These are phyloP conservation scores for Xylaria sp. DNA, from an alignment of 2,329 filamentous ascomycete species.

Conservation along the genomic window DNA sequence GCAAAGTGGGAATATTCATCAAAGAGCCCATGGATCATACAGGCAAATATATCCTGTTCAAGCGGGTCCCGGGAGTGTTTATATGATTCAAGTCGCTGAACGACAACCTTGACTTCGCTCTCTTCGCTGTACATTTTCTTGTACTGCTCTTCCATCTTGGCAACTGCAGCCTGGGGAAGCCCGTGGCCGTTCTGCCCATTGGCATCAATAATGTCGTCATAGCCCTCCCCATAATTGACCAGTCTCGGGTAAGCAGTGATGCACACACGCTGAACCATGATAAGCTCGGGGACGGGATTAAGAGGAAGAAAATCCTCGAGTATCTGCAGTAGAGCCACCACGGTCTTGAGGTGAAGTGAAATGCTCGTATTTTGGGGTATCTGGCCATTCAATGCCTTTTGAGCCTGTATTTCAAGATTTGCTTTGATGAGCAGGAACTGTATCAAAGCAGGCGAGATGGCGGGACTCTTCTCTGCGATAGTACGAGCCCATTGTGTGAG, in stretches of 20 bases:
- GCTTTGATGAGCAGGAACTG: conserved; percentile 89
- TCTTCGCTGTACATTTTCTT: conserved; percentile 98
- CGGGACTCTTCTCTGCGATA: conserved; percentile 72
- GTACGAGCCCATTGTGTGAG: conserved; percentile 82
- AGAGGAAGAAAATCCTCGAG: conserved; percentile 76
- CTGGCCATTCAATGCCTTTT: conserved; percentile 74
- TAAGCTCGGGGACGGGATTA: conserved; percentile 73
- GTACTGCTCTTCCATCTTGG: conserved; percentile 96
- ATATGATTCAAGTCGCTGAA: conserved; percentile 84
- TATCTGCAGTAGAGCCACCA: conserved; percentile 81
- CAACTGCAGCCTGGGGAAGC: conserved; percentile 81
- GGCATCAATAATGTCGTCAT: conserved; percentile 88
- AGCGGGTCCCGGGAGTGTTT: conserved; percentile 85
- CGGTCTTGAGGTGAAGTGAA: conserved; percentile 85
- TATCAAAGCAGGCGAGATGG: conserved; percentile 76
- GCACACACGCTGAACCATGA: conserved; percentile 84
- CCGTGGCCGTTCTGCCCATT: conserved; percentile 86
- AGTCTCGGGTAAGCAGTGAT: conserved; percentile 92
- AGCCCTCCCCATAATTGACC: conserved; percentile 95
- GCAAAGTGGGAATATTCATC: conserved; percentile 97
- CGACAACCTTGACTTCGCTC: conserved; percentile 84
- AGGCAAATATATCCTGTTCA: conserved; percentile 95
- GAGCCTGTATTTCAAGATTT: conserved; percentile 79
- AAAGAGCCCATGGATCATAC: conserved; percentile 98
- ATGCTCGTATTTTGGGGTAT: conserved; percentile 71